These are phyloP conservation scores for Candida yuanshanica DNA, from an alignment of 805 yeast genomes.

Conservation along the genomic window DNA sequence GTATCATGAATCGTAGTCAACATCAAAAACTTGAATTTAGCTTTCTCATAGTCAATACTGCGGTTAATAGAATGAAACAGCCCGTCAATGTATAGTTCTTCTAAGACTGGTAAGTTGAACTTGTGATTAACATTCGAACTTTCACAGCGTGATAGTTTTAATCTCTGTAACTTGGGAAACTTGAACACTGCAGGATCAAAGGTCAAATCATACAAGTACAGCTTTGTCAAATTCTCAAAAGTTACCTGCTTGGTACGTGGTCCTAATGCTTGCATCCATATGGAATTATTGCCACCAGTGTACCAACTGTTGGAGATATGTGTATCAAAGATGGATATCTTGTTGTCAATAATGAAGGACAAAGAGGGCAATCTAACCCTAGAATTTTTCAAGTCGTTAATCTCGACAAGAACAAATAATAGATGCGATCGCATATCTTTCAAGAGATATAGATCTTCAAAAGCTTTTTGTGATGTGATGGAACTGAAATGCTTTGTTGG, in stretches of 20 bases:
- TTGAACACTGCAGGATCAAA: slow-evolving; percentile 7
- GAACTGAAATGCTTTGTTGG: not conserved
- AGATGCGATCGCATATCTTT: not conserved
- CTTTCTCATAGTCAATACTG: slow-evolving; percentile 8
- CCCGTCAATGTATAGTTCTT: slow-evolving; percentile 2
- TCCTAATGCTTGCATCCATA: slow-evolving; percentile 7
- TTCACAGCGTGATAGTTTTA: slow-evolving; percentile 7
- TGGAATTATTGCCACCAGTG: not conserved
- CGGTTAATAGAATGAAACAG: slow-evolving; percentile 5
- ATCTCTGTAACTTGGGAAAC: slow-evolving; percentile 7
- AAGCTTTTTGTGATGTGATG: not conserved
- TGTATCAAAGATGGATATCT: slow-evolving; percentile 10
- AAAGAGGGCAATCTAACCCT: not conserved
- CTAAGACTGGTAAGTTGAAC: slow-evolving; percentile 6
- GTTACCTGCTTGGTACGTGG: slow-evolving; percentile 3
- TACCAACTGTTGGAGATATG: slow-evolving; percentile 5
- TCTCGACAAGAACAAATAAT: slow-evolving; percentile 8
- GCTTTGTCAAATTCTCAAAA: slow-evolving; percentile 7
- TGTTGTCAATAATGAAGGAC: slow-evolving; percentile 2
- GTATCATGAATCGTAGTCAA: slow-evolving; percentile 8
- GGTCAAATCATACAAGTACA: slow-evolving; percentile 3
- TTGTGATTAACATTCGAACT: not conserved
- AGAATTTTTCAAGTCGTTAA: slow-evolving; percentile 8
- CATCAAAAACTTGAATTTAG: slow-evolving; percentile 1
- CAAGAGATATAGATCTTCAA: not conserved